Evolutionary conservation across 495 filamentous ascomycete species (phyloP).

Genomic region (Symbiotaphrina buchneri): DNA sequence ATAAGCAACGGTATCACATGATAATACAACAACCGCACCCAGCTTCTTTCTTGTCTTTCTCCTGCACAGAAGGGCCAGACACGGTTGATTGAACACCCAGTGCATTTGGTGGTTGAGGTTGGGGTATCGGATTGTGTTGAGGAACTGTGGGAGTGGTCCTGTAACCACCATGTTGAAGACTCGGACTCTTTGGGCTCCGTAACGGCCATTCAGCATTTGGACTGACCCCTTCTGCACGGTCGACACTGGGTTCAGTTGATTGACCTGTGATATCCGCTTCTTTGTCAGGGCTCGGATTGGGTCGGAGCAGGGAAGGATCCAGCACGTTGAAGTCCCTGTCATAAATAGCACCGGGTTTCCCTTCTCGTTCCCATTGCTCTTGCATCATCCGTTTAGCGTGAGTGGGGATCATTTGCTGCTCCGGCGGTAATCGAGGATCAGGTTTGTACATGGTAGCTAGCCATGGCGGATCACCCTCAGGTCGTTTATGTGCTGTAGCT

Average conservation of each 20-base stretch:
- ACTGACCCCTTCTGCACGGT: background rate
- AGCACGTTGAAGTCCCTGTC: conserved; percentile 67
- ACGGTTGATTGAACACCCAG: conserved; percentile 1
- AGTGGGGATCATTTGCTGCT: conserved; percentile 87
- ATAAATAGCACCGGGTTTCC: conserved; percentile 57
- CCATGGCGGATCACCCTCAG: conserved; percentile 93
- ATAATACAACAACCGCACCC: conserved; percentile 7
- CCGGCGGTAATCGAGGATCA: conserved; percentile 80
- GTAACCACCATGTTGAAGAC: background rate
- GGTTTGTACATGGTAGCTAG: conserved; percentile 87
- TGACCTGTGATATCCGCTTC: conserved; percentile 1
- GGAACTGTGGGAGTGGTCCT: background rate
- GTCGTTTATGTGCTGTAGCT: conserved; percentile 41
- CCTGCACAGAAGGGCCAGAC: background rate
- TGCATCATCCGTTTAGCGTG: conserved; percentile 81
- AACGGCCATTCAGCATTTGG: conserved; percentile 4
- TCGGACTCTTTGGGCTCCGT: conserved; percentile 2
- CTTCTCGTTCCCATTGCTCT: conserved; percentile 86
- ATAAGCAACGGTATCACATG: no score
- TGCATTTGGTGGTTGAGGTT: conserved; percentile 2
- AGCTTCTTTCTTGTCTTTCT: conserved; percentile 4
- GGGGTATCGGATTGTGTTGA: conserved; percentile 3
- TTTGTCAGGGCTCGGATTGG: background rate
- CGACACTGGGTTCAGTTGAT: background rate
- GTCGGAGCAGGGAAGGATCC: conserved; percentile 29